Conservation (phyloP, 1,139 yeast genomes). For the Debaryomyces sp. region DNA sequence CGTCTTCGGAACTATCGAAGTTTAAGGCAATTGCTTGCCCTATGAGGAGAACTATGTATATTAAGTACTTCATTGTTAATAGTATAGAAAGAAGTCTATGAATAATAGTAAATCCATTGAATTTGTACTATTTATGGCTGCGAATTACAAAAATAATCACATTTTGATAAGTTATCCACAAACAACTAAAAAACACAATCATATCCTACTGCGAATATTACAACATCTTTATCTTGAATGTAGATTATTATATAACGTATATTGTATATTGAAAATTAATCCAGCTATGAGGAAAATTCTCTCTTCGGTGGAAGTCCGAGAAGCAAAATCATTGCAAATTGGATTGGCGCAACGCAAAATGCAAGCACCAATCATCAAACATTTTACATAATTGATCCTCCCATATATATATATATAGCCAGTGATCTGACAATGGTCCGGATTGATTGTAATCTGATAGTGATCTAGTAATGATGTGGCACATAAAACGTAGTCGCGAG, state of each 20-base stretch:
- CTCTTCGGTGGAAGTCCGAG: background rate
- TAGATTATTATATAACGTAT: background rate
- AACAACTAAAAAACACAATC: background rate
- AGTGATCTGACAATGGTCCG: background rate
- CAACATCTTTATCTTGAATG: background rate
- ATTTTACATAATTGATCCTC: background rate
- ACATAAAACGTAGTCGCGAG: background rate
- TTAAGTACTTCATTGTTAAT: constrained; percentile 1
- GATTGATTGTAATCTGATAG: background rate
- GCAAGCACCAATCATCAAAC: background rate
- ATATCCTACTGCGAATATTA: background rate
- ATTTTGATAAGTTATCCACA: background rate
- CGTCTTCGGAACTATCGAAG: background rate
- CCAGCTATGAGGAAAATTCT: background rate
- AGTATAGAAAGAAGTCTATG: background rate
- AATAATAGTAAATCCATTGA: background rate
- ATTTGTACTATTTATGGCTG: constrained; percentile 8
- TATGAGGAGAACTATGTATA: background rate
- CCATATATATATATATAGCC: background rate
- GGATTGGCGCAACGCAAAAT: background rate
- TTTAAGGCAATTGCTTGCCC: background rate
- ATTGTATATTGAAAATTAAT: background rate
- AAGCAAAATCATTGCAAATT: background rate
- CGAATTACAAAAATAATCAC: constrained; percentile 3
- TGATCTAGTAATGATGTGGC: background rate